Base-by-base conservation (phyloP, 306 rosid genomes). In the Dicorynia guianensis region DNA sequence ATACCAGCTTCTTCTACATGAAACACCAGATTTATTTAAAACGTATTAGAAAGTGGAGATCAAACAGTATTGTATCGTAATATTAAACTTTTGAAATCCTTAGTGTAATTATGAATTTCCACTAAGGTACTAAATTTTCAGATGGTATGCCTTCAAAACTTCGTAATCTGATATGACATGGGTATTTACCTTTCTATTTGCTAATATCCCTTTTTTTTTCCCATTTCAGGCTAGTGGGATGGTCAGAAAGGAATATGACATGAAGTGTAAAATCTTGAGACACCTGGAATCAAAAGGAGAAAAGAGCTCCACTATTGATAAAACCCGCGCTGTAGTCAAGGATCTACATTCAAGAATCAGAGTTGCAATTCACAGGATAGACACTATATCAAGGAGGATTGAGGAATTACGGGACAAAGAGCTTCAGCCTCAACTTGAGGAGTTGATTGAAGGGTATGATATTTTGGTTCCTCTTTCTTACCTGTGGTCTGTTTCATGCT, bases 381-480 rank as follows among this genome's bases (percentile, higher is more conserved):
- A 92, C 46, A 90, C 98, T 76, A 90, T 94, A 80, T 94, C 98
- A 30, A 90, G 86, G 85, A 91, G 92, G 83, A 92, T 94, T 14
- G 96, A 94, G 81, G 93, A 94, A 42, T 78, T 94, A 78, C 86
- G 97, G 71, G 98, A 94, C 86, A 87, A 38, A 72, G 98, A 94
- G 83, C 98, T 94, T 79, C 95, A 88, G 77, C 98, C 98, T 49
- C 98, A 94, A 79, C 96, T 94, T 17, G 95, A 90, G 82, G 98
- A 94, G 85, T 86, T 94, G 76, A 85, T 94, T 78, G 90, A 83
- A 63, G 98, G 95, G 98, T 92, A 87, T 50, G 88, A 68, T 50
- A 76, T 62, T 77, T 77, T 53, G 70, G 55, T 71, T 63, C 55
- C 39, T 67, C 59, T 25, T 77, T 52, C 35, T 59, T 63, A 36